Base-by-base conservation (phyloP, 2,329 filamentous ascomycete species). In the Ophiostoma ulmi region DNA sequence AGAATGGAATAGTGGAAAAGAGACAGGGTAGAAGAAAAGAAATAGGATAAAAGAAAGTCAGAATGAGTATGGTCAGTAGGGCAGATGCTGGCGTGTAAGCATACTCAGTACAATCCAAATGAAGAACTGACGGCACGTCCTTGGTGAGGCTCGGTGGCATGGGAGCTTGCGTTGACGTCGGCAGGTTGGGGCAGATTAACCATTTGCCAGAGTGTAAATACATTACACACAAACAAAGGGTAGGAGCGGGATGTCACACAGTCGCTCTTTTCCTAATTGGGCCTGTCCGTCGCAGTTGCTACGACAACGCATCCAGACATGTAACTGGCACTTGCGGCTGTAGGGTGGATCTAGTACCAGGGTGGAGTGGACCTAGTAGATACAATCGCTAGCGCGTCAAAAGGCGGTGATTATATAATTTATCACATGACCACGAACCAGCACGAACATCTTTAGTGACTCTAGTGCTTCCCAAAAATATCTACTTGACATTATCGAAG, bases 301-400 rank as follows among this genome's bases (percentile, higher is more conserved):
- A 73, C 69, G 70, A 72, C 73, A 73, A 73, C 72, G 13, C 70
- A 20, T 22, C 63, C 20, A 44, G 44, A 48, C 52, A 17, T 58
- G 52, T 26, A 58, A 58, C 52, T 13, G 52, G n/a, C 10, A 38
- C 22, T 52, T 20, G 48, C 44, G 11, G 14, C 14, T 20, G 67
- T 11, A 22, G 65, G 63, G 63, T 52, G 48, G 2, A 14, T 14
- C 20, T 48, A 71, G 20, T 39, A 13, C 44, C 26, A 3, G 10
- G 26, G 67, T 69, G 38, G 67, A 67, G 67, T 69, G 70, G 8
- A 10, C 14, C 11, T 69, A 69, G 22, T 26, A 20, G 44, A 17
- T 48, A 20, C 36, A 17, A 26, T 17, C 4, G 35, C 20, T 65
- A 63, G 26, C 58, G 58, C 58, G 58, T 31, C 58, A 36, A n/a